These are phyloP conservation scores for Mesembryanthemum crystallinum DNA, from an alignment of 148 eudicot species.

Conservation along the genomic window DNA sequence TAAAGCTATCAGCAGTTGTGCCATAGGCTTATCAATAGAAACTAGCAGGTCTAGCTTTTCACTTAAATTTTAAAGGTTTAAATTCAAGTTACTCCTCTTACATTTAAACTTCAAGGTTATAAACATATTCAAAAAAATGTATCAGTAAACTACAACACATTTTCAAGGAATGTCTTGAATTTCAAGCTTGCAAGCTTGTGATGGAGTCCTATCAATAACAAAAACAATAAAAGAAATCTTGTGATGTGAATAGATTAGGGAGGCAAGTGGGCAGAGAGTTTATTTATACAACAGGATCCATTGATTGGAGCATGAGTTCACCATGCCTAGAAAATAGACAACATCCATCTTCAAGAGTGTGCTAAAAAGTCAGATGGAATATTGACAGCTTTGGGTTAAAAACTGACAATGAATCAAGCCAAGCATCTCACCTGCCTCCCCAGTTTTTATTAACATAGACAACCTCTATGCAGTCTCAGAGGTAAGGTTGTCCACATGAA, in stretches of 20 bases:
- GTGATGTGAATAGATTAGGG: not conserved
- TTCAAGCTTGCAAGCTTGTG: too few species aligned
- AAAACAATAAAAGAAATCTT: too few species aligned
- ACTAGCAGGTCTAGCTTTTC: not conserved
- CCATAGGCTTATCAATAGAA: not conserved
- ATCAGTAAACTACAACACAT: too few species aligned
- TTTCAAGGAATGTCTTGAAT: not conserved
- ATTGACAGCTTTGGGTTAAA: not conserved
- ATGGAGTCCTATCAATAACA: too few species aligned
- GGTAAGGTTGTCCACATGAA: not conserved
- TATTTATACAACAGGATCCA: not conserved
- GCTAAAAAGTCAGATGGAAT: too few species aligned
- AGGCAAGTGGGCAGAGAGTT: not conserved
- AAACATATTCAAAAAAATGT: too few species aligned
- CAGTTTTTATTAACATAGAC: too few species aligned
- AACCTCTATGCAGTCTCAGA: not conserved
- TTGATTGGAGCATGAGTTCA: not conserved
- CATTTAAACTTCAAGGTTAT: too few species aligned
- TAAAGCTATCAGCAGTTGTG: not conserved
- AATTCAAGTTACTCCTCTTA: too few species aligned
- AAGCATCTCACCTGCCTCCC: too few species aligned
- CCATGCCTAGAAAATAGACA: not conserved
- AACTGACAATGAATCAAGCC: too few species aligned
- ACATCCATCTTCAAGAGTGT: too few species aligned
- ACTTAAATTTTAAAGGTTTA: not conserved